Conservation (phyloP, 164 flowering plant species). For the Stephania cephalantha region DNA sequence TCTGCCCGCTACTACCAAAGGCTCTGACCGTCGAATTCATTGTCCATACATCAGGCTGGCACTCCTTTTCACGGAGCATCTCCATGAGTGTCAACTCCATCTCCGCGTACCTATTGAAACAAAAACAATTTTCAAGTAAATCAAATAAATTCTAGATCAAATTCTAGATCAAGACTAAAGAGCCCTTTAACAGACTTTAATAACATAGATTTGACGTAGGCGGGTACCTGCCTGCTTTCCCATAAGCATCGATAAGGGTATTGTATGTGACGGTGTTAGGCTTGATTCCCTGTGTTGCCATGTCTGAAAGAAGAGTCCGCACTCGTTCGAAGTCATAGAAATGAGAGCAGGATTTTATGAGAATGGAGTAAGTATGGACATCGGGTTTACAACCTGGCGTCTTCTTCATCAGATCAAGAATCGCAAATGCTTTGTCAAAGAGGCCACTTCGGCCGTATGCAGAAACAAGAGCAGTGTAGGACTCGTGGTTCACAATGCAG, state of each 20-base stretch:
- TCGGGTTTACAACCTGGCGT: slow-evolving; percentile 66
- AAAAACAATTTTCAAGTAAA: slow-evolving; percentile 2
- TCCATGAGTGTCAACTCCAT: slow-evolving; percentile 75
- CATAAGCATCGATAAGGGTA: slow-evolving; percentile 88
- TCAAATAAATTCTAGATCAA: background rate
- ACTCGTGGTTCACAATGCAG: slow-evolving; percentile 52
- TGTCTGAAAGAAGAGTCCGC: slow-evolving; percentile 58
- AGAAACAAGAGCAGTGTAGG: slow-evolving; percentile 86
- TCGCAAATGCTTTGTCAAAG: slow-evolving; percentile 60
- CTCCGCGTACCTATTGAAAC: slow-evolving; percentile 54
- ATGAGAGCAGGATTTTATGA: slow-evolving; percentile 85
- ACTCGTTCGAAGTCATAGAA: slow-evolving; percentile 55
- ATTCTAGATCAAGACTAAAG: background rate
- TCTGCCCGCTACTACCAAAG: slow-evolving; percentile 85
- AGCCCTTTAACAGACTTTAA: background rate
- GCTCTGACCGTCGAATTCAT: slow-evolving; percentile 94
- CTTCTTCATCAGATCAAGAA: slow-evolving; percentile 77
- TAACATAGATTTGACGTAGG: background rate
- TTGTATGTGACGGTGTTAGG: slow-evolving; percentile 80
- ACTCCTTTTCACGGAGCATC: slow-evolving; percentile 55
- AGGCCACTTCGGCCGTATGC: slow-evolving; percentile 82
- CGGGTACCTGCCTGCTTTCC: slow-evolving; percentile 73
- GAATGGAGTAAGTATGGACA: slow-evolving; percentile 75
- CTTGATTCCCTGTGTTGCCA: slow-evolving; percentile 54
- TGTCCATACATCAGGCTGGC: slow-evolving; percentile 93